Base-by-base conservation (phyloP, 345 rosid genomes). In the Hevea brasiliensis region DNA sequence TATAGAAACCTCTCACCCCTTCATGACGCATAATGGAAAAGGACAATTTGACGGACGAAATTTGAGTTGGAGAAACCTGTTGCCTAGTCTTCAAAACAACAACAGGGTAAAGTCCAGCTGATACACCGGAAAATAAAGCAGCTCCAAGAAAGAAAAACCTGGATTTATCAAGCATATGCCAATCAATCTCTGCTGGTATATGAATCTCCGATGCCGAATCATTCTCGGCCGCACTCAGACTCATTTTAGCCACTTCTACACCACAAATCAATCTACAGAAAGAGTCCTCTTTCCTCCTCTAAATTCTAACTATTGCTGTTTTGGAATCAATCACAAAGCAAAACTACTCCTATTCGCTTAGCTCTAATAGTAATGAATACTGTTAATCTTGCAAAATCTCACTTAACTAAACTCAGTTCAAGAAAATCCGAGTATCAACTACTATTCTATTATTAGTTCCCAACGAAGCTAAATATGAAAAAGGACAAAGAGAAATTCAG, bases 101-200 rank as follows among this genome's bases (percentile, higher is more conserved):
- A 1, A 81, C 79, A 29, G 97, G 98, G 79, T 94, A 94, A 54
- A 94, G 95, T 44, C 89, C 92, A 42, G 87, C 89, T n/a, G 98
- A 94, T 0, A 94, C 92, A 13, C 97, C 98, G 24, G 97, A 94
- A 81, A 94, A 94, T 75, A 94, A 79, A 18, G 86, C 96, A 3
- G 97, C 96, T 7, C 97, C 97, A 35, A 94, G 76, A 71, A 90
- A 76, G 86, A 94, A 94, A 82, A 94, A 94, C 85, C 81, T 92
- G 4, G 97, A 94, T 73, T 94, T 94, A 67, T 92, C 98, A 20
- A 94, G 92, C 97, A 89, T 94, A 72, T 94, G 95, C 98, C 98
- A 94, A 74, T 92, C 92, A 29, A 92, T 79, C 75, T 90, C 98
- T 13, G 97, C 93, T 5, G 98, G 96, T 56, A 92, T 56, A 61